A percentile compares a stretch with the other conserved stretches of the same genome.
phyloP scores from a whole-genome alignment of 78 protist species.

The Blattamonas nauphoetae region DNA sequence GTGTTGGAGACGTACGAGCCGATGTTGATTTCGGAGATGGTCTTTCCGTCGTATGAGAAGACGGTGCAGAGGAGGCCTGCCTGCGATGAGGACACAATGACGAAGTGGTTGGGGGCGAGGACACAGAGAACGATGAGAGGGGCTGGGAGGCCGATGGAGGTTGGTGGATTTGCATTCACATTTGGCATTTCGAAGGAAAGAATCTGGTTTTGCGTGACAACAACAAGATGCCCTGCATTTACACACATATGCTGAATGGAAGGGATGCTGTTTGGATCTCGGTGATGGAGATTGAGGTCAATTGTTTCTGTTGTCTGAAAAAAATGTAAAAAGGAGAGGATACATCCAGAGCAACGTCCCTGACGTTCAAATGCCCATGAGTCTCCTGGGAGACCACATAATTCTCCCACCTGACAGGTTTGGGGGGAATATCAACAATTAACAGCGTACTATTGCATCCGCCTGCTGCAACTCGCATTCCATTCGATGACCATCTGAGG shows the following conservation, averaged over 20 bases:
- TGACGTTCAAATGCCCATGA: too few species aligned
- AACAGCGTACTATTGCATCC: neutral
- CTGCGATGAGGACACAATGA: neutral
- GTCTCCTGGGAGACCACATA: neutral
- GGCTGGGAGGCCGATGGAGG: neutral
- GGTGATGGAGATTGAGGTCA: neutral
- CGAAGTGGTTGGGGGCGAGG: neutral
- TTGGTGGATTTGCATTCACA: neutral
- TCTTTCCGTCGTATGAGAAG: neutral
- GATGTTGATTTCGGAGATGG: neutral
- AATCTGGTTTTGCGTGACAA: neutral
- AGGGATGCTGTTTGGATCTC: neutral
- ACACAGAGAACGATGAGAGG: neutral
- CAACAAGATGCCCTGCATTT: neutral
- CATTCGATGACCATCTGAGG: neutral
- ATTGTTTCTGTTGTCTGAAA: too few species aligned
- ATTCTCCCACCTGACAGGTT: neutral
- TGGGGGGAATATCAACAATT: neutral
- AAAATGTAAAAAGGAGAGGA: neutral
- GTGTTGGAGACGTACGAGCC: neutral
- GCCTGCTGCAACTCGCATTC: neutral
- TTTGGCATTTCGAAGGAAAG: neutral
- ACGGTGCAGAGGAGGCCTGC: neutral
- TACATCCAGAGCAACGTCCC: neutral
- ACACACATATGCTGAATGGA: neutral